phyloP scores from a whole-genome alignment of 2,329 filamentous ascomycete species.

The Penicillium brasilianum region DNA sequence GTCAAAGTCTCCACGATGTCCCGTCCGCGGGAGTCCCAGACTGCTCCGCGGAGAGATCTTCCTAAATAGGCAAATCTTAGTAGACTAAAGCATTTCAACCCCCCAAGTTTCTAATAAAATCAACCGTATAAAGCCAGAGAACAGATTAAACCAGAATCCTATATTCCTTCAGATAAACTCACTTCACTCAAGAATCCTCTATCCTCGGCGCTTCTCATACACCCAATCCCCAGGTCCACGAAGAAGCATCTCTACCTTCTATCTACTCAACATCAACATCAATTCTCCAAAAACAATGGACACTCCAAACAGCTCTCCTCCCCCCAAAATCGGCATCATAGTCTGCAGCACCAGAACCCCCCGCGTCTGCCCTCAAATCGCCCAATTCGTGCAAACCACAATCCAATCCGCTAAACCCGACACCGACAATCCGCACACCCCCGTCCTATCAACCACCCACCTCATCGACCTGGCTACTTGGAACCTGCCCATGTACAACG shows the following conservation, averaged over 20 bases:
- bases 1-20: background rate
- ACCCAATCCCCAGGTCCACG: background rate
- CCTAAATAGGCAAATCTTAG: background rate
- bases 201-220: no score
- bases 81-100: background rate
- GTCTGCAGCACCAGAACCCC: conserved; percentile 1
- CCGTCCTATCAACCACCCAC: background rate
- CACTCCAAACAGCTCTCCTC: conserved; percentile 1
- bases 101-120: background rate
- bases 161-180: background rate
- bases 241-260: background rate
- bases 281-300: no score
- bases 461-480: background rate
- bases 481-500: conserved; percentile 41
- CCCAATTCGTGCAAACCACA: background rate
- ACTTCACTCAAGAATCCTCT: background rate
- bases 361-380: background rate
- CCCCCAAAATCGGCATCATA: conserved; percentile 1
- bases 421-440: background rate
- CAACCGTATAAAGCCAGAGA: background rate
- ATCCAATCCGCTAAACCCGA: background rate
- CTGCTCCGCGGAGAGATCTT: background rate
- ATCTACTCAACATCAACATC: background rate
- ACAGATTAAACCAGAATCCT: background rate
- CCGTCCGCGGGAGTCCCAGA: background rate